These are phyloP conservation scores for Spizellomyces sp. DNA, from an alignment of 192 early-diverging fungal species.

Conservation along the genomic window DNA sequence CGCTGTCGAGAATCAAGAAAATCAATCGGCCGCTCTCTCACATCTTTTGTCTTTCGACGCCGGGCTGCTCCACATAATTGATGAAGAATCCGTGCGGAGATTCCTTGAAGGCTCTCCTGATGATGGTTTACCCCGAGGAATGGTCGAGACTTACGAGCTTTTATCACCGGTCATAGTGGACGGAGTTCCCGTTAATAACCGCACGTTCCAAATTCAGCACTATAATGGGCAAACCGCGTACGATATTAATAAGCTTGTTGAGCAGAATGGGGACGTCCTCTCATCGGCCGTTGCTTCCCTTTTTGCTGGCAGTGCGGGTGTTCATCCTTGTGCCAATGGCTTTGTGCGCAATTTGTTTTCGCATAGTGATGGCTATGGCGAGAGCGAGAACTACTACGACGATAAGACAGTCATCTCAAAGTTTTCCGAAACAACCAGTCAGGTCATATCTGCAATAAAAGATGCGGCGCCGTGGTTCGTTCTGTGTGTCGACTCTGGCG, in stretches of 20 bases:
- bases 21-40: background rate
- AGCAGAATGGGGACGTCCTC: slow-evolving; percentile 76
- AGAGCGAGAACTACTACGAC: slow-evolving; percentile 1
- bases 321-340: slow-evolving; percentile 22
- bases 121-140: slow-evolving; percentile 26
- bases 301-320: slow-evolving; percentile 11
- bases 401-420: slow-evolving; percentile 5
- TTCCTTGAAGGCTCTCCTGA: background rate
- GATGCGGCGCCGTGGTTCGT: slow-evolving; percentile 31
- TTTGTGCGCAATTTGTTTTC: slow-evolving; percentile 32
- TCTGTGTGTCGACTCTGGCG: slow-evolving; percentile 24
- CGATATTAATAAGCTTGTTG: slow-evolving; percentile 67
- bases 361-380: slow-evolving; percentile 9
- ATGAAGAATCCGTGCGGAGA: slow-evolving; percentile 50
- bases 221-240: slow-evolving; percentile 74
- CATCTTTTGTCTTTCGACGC: slow-evolving; percentile 44
- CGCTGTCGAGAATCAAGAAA: slow-evolving; percentile 23
- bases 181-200: slow-evolving; percentile 41
- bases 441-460: slow-evolving; percentile 20
- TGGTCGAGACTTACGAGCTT: slow-evolving; percentile 25
- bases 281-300: slow-evolving; percentile 71
- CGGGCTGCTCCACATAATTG: slow-evolving; percentile 78
- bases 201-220: slow-evolving; percentile 79
- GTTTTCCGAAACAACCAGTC: background rate
- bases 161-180: slow-evolving; percentile 14